Base-by-base conservation (phyloP, 2,329 filamentous ascomycete genomes). In the Aspergillus sp. region DNA sequence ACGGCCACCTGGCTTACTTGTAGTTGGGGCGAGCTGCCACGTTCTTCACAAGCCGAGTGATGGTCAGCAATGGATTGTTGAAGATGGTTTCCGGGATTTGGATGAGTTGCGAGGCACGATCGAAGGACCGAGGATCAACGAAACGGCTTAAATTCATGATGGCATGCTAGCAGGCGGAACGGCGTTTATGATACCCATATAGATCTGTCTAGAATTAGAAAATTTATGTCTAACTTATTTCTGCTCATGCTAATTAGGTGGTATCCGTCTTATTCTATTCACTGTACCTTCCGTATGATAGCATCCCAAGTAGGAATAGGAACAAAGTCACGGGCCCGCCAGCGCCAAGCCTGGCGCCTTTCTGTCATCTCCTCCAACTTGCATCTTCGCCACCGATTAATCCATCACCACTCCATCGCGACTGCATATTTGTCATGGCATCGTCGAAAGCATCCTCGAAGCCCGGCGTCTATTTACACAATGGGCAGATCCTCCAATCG, bases 1-100 rank as follows among this genome's bases (percentile, higher is more conserved):
- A 64, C 81, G 93, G 37, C 95, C 95, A 14, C 95, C 95, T 0
- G 95, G 95, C 0, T 73, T 99, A 59, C 77, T 99, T 31, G 91
- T 98, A 0, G 87, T 96, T 0, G 95, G 95, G 0, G 80, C 83
- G 46, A 90, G 91, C 3, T 99, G 95, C 66, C 88, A 91, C 68
- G 90, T 91, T 5, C 74, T 98, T 57, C 83, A 87, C 62, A 78
- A 81, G 21, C 80, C 83, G 37, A 78, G 76, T 56, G 83, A 82
- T 2, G 83, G 82, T 2, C 82, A 86, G 66, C 85, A 86, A 57
- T 97, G 93, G 93, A 78, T 82, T 0, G 90, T 96, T 0, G 92
- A 97, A 72, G 93, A 97, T 48, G 93, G 92, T 0, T 96, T 96
- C 68, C 81, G 82, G 62, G 90, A 88, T 0, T 72, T 96, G 53